Conservation (phyloP, 495 filamentous ascomycete species). For the Sordaria brevicollis region DNA sequence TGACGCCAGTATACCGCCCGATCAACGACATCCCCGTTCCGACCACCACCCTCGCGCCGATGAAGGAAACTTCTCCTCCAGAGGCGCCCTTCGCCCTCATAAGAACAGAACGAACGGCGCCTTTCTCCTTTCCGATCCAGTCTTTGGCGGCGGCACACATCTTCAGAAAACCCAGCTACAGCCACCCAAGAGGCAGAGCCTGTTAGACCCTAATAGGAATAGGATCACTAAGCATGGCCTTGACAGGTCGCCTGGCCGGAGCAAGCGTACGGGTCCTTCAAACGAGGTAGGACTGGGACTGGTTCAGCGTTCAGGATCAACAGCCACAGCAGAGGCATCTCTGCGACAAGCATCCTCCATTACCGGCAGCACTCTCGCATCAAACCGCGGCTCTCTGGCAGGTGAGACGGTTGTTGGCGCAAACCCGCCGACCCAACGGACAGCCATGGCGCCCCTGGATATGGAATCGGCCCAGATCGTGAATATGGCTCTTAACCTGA, state of each 20-base stretch:
- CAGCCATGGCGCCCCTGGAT: conserved; percentile 36
- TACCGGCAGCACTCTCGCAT: conserved; percentile 3
- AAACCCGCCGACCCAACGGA: conserved; percentile 4
- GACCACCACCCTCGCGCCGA: conserved; percentile 10
- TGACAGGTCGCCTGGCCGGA: conserved; percentile 1
- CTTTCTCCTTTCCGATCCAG: conserved; percentile 34
- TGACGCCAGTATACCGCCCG: conserved; percentile 7
- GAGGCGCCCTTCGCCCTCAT: conserved; percentile 18
- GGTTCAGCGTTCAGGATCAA: neutral
- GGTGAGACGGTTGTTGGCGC: conserved; percentile 10
- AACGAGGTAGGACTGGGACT: neutral
- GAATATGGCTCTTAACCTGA: conserved; percentile 78
- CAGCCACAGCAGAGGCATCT: neutral
- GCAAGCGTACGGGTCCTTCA: neutral
- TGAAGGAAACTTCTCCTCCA: conserved; percentile 15
- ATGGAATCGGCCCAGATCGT: conserved; percentile 79
- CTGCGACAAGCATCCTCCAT: neutral
- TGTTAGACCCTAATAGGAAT: conserved; percentile 5
- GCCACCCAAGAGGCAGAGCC: conserved; percentile 5
- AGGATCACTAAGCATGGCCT: neutral
- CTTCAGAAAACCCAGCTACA: neutral
- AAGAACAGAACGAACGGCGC: conserved; percentile 33
- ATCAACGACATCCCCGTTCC: conserved; percentile 8
- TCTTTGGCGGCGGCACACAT: conserved; percentile 8
- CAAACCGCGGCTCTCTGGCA: conserved; percentile 9